Base-by-base conservation (phyloP, 768 basidiomycete species). In the Boletus sensibilis region DNA sequence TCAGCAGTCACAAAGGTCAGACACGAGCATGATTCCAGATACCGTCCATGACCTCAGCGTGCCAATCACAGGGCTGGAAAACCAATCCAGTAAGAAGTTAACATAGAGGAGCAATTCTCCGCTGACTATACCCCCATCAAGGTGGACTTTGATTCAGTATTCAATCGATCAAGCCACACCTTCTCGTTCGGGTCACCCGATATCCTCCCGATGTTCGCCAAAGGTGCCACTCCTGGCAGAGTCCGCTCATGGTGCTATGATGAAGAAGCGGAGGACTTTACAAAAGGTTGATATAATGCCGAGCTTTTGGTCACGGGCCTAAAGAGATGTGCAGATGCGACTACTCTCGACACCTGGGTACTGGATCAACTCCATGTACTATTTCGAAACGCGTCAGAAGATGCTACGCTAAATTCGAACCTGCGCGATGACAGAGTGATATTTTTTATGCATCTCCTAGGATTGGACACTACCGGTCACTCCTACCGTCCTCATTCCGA, bases 131-230 rank as follows among this genome's bases (percentile, higher is more conserved):
- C 20, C 43, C 21, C 29, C 11, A 29, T 41, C 60, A 61, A 79
- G 70, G 76, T 94, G 48, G 83, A 92, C 63, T 94, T 94, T 67
- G 92, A 94, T 69, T 92, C 90, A 1, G 84, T 94, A 14, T 91
- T 94, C 70, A 94, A 94, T 64, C 87, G 85, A 64, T 92, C 90
- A 3, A 81, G 78, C 38, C 75, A 79, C 21, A 90, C 90, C 0
- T 94, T 84, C 66, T 87, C 89, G 1, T 94, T 94, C 56, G 92
- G 92, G 1, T 90, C 88, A 2, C 92, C 92, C 0, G 92, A 94
- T 68, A 94, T 94, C 50, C 70, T 94, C 5, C 91, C 90, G 3
- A 94, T 94, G 87, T 94, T 94, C 63, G 75, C 83, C 9, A 78
- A 82, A n/a, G 89, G 90, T 18, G 88, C 90, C 1, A 77, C 78